A percentile compares a stretch with the other conserved stretches of the same genome.
Evolutionary conservation across 495 filamentous ascomycete species (phyloP).

Genomic region (Aspergillus heteromorphus): DNA sequence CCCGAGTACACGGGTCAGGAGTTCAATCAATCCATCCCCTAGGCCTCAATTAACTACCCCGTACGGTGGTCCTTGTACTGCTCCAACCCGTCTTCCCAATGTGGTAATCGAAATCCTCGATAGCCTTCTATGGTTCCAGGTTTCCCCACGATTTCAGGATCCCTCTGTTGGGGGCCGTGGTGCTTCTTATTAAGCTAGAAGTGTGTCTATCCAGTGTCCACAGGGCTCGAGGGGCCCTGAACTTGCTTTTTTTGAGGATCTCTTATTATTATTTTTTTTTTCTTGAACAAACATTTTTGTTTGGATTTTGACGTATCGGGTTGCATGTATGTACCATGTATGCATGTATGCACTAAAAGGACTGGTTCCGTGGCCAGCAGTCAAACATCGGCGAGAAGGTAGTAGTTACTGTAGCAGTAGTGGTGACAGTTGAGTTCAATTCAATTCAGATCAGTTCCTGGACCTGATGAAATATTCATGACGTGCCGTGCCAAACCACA

Average conservation of each 20-base stretch:
- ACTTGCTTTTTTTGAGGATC: background rate
- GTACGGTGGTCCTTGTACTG: background rate
- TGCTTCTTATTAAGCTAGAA: background rate
- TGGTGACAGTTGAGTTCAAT: too few relatives aligned
- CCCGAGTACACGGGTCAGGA: background rate
- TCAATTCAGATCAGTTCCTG: too few relatives aligned
- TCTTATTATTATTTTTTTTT: background rate
- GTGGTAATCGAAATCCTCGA: background rate
- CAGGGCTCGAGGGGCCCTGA: background rate
- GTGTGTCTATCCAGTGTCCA: background rate
- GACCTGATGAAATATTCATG: too few relatives aligned
- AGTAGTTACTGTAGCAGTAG: too few relatives aligned
- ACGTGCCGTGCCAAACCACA: too few relatives aligned
- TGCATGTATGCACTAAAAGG: too few relatives aligned
- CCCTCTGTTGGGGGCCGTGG: background rate
- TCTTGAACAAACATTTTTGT: background rate
- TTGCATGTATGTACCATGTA: too few relatives aligned
- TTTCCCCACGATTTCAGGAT: background rate
- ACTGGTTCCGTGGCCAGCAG: too few relatives aligned
- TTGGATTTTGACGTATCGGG: background rate
- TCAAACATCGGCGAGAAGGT: too few relatives aligned
- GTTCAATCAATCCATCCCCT: background rate
- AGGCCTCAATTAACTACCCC: background rate
- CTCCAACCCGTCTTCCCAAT: background rate
- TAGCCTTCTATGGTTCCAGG: background rate